Conservation (phyloP, 2,329 filamentous ascomycete genomes). For the Colletotrichum camelliae region DNA sequence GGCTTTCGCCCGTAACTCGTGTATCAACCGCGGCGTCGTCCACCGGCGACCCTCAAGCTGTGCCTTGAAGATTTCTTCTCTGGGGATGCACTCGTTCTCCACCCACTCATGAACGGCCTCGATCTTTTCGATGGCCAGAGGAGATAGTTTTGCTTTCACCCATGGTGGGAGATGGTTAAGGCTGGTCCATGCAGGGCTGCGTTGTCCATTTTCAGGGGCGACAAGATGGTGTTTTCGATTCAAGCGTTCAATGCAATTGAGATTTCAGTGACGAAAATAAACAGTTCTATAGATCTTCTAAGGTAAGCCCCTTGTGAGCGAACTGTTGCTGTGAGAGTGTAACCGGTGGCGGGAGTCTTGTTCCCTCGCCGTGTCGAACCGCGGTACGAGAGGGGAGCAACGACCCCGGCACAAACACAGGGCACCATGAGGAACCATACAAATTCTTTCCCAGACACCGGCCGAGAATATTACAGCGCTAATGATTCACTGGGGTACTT, state of each 20-base stretch:
- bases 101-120: constrained; percentile 45
- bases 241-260: not conserved
- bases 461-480: not conserved
- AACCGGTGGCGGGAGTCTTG: not conserved
- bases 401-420: not conserved
- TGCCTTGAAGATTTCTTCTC: constrained; percentile 45
- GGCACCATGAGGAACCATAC: not conserved
- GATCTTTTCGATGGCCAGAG: constrained; percentile 45
- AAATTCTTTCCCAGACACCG: not conserved
- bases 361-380: constrained; percentile 15
- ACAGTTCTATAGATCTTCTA: not conserved
- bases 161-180: constrained; percentile 31
- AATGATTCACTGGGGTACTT: not conserved
- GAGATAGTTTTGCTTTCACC: constrained; percentile 30
- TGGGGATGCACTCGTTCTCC: constrained; percentile 47
- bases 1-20: constrained; percentile 64
- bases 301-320: not conserved
- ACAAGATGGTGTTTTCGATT: not conserved
- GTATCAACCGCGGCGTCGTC: constrained; percentile 44
- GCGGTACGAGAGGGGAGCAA: not conserved
- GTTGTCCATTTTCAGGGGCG: not conserved
- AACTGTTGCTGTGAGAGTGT: not conserved
- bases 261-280: not conserved
- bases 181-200: constrained; percentile 28
- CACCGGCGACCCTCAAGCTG: constrained; percentile 39